phyloP scores from a whole-genome alignment of 495 filamentous ascomycete genomes.

The Talaromyces ruber region DNA sequence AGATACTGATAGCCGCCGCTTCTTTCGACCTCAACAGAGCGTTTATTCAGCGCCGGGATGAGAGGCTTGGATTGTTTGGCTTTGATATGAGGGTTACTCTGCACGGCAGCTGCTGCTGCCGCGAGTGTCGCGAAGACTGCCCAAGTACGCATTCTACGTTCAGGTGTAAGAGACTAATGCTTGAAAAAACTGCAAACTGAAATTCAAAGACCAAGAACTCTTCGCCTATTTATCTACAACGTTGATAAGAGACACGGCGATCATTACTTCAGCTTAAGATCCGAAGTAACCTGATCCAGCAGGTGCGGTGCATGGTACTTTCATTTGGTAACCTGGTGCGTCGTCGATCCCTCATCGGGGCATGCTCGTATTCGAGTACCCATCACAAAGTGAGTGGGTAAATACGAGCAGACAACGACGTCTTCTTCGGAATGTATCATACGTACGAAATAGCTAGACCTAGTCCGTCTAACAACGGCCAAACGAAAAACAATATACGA shows the following conservation, averaged over 20 bases:
- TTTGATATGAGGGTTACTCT: constrained; percentile 5
- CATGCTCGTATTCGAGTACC: background rate
- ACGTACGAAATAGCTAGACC: background rate
- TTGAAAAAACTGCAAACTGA: background rate
- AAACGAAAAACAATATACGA: background rate
- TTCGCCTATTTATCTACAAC: background rate
- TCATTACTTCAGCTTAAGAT: background rate
- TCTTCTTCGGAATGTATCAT: background rate
- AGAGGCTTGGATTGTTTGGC: background rate
- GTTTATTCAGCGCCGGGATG: background rate
- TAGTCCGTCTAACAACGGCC: background rate
- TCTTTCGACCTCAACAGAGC: background rate
- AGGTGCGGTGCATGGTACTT: background rate
- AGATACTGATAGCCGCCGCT: background rate
- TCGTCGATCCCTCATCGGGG: background rate
- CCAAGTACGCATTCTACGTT: background rate
- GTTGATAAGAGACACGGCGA: background rate
- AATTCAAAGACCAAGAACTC: background rate
- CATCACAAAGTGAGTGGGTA: background rate
- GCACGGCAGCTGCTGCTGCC: background rate
- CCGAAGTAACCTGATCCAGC: background rate
- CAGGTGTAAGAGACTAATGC: background rate
- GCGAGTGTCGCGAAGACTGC: background rate
- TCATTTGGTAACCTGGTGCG: background rate
- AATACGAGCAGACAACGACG: background rate